A percentile compares a stretch with the other conserved stretches of the same genome.
Conservation (phyloP, 140 eudicot species). For the Cichorium intybus region DNA sequence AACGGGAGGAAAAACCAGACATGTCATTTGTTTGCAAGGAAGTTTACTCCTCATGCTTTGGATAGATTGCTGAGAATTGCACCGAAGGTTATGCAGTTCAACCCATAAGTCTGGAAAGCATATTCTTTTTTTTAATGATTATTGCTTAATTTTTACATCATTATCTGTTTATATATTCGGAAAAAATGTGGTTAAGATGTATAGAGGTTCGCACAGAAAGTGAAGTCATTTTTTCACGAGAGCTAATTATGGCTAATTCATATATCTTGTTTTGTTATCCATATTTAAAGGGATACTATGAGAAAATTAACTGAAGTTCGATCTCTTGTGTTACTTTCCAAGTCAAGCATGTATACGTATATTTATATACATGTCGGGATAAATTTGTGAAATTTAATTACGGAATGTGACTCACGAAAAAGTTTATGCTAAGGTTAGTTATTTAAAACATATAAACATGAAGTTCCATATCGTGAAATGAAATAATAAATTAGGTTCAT, state of each 20-base stretch:
- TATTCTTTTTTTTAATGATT: neutral
- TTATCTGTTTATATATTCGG: neutral
- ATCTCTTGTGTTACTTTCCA: neutral
- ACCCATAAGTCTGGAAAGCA: constrained; percentile 10
- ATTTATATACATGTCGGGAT: neutral
- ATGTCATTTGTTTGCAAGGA: constrained; percentile 57
- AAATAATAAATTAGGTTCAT: neutral
- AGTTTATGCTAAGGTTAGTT: neutral
- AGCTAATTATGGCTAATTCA: neutral
- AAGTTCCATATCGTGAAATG: neutral
- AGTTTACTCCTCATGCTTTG: constrained; percentile 49
- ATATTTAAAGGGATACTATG: neutral
- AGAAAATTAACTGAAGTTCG: neutral
- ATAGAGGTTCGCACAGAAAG: neutral
- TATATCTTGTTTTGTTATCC: neutral
- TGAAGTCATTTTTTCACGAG: neutral
- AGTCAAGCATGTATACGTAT: neutral
- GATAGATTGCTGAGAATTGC: constrained; percentile 49
- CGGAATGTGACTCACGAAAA: neutral
- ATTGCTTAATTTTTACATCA: neutral
- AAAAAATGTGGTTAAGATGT: neutral
- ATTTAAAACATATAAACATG: neutral
- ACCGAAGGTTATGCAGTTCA: constrained; percentile 43
- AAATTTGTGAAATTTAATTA: neutral
- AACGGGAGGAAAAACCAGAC: constrained; percentile 38